A percentile compares a stretch with the other conserved stretches of the same genome.
phyloP scores from a whole-genome alignment of 2,329 filamentous ascomycete species.

The Aspergillus sp. region DNA sequence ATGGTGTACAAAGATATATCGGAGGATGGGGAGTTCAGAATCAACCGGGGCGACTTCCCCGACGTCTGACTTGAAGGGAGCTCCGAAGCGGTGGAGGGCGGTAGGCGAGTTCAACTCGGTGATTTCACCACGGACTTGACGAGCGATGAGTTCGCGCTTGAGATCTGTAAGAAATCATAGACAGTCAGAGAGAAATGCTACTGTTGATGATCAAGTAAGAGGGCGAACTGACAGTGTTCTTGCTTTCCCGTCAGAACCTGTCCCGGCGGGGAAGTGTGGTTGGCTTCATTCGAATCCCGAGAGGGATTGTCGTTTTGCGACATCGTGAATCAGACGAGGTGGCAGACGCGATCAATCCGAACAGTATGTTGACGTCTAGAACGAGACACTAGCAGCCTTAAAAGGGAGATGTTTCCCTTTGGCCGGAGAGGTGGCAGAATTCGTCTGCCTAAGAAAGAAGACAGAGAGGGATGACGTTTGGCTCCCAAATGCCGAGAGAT shows the following conservation, averaged over 20 bases:
- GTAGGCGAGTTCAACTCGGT: conserved; percentile 90
- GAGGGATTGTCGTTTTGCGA: too few relatives aligned
- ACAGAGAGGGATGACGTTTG: conserved; percentile 14
- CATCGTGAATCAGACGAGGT: too few relatives aligned
- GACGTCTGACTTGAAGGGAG: conserved; percentile 86
- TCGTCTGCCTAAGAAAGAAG: conserved; percentile 24
- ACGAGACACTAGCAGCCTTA: neutral
- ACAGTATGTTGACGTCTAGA: too few relatives aligned
- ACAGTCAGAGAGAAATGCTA: too few relatives aligned
- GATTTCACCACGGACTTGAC: conserved; percentile 88
- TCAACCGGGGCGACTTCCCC: conserved; percentile 91
- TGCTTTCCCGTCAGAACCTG: conserved; percentile 85
- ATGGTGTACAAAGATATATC: conserved; percentile 98
- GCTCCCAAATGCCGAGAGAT: conserved; percentile 13
- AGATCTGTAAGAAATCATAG: conserved; percentile 57
- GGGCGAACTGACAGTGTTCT: conserved; percentile 72
- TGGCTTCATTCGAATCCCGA: too few relatives aligned
- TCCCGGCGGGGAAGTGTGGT: conserved; percentile 44
- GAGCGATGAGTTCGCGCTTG: conserved; percentile 87
- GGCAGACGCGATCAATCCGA: too few relatives aligned
- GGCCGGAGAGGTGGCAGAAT: conserved; percentile 10
- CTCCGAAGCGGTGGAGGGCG: conserved; percentile 88
- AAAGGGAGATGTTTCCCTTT: neutral
- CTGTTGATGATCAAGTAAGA: neutral
- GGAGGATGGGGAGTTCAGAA: conserved; percentile 85